A percentile compares a stretch with the other conserved stretches of the same genome.
Evolutionary conservation across 1,284 basidiomycete genomes (phyloP).

Genomic region (Irpex sp.): DNA sequence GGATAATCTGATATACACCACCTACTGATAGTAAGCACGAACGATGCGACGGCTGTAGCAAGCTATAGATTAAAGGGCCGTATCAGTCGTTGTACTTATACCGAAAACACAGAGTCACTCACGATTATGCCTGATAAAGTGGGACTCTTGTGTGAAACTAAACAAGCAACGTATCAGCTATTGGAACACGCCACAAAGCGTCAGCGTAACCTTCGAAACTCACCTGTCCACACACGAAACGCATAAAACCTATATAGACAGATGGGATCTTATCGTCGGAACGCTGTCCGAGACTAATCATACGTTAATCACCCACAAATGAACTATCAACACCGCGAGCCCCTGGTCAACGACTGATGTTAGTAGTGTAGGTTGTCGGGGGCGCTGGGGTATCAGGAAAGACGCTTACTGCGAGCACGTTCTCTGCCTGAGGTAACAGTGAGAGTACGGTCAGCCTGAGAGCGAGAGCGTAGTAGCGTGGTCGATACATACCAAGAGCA

Average conservation of each 20-base stretch:
- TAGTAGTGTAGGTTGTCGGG: neutral
- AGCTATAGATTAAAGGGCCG: neutral
- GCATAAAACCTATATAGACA: slow-evolving; percentile 29
- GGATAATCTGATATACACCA: neutral
- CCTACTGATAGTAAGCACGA: neutral
- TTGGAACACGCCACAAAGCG: neutral
- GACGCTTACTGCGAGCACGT: slow-evolving; percentile 29
- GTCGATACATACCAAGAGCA: slow-evolving; percentile 32
- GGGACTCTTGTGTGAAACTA: neutral
- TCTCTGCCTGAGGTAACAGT: slow-evolving; percentile 26
- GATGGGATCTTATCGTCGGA: neutral
- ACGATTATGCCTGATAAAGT: neutral
- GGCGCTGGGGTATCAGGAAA: neutral
- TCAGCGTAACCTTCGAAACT: neutral
- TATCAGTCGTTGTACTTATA: no score
- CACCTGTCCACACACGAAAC: slow-evolving; percentile 30
- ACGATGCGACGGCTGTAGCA: neutral
- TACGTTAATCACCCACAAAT: slow-evolving; percentile 24
- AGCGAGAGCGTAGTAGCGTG: neutral
- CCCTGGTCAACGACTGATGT: slow-evolving; percentile 17
- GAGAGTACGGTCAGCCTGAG: slow-evolving; percentile 1
- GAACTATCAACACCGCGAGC: slow-evolving; percentile 29
- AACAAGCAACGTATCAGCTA: neutral
- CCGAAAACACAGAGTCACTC: neutral
- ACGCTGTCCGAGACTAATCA: neutral